Evolutionary conservation across 1,284 basidiomycete species (phyloP).

Genomic region (Chalciporus piperatoides): DNA sequence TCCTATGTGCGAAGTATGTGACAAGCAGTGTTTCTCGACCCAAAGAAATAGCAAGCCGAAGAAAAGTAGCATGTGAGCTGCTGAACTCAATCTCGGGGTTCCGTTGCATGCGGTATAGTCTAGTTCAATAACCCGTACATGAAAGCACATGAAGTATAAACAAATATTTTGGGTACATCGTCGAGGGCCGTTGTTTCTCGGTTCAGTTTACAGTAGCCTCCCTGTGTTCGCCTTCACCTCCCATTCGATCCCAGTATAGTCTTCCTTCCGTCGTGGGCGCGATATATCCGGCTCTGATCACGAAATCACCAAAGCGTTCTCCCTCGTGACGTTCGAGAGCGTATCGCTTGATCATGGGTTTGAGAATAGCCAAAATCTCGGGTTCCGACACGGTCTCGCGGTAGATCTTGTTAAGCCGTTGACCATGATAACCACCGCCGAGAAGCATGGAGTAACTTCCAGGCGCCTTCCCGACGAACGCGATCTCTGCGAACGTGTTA

Average conservation of each 20-base stretch:
- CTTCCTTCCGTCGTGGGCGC: slow-evolving; percentile 74
- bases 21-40: too few relatives aligned
- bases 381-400: slow-evolving; percentile 90
- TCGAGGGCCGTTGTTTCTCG: background rate
- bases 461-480: slow-evolving; percentile 95
- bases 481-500: slow-evolving; percentile 63
- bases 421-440: slow-evolving; percentile 92
- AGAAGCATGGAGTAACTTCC: slow-evolving; percentile 94
- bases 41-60: too few relatives aligned
- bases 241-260: slow-evolving; percentile 79
- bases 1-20: too few relatives aligned
- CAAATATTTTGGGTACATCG: background rate
- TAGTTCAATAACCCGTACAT: too few relatives aligned
- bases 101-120: too few relatives aligned
- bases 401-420: slow-evolving; percentile 93
- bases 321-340: slow-evolving; percentile 86
- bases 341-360: slow-evolving; percentile 92
- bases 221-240: slow-evolving; percentile 60
- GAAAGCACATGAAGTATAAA: too few relatives aligned
- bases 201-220: slow-evolving; percentile 15
- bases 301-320: slow-evolving; percentile 95
- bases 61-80: too few relatives aligned
- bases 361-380: slow-evolving; percentile 88
- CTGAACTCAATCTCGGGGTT: too few relatives aligned
- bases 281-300: slow-evolving; percentile 85